Percentiles rank a stretch among this genome's conserved stretches.
Evolutionary conservation across 345 rosid species (phyloP).

Genomic region (Citrus unshiu): DNA sequence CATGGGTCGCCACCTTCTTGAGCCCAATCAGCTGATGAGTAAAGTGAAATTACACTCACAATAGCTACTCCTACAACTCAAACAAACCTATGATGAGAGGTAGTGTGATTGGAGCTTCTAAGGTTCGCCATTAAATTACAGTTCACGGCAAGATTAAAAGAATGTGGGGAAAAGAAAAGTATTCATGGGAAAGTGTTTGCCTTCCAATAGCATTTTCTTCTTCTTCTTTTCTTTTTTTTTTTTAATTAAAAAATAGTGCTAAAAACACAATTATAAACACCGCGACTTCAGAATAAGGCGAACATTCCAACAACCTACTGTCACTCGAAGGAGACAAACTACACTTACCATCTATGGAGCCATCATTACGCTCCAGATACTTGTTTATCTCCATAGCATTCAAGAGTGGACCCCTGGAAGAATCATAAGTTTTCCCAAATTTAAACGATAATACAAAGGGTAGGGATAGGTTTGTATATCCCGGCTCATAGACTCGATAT

Average conservation of each 20-base stretch:
- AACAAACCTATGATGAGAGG: slow-evolving; percentile 13
- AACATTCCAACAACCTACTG: not conserved
- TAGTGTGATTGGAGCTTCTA: slow-evolving; percentile 1
- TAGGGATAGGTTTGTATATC: slow-evolving; percentile 64
- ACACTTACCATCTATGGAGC: slow-evolving; percentile 73
- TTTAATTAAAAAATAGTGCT: not conserved
- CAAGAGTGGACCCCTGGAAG: slow-evolving; percentile 84
- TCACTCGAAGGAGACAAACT: slow-evolving; percentile 8
- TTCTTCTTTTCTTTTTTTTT: not conserved
- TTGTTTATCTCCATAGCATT: slow-evolving; percentile 91
- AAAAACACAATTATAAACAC: not conserved
- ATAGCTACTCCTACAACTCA: slow-evolving; percentile 59
- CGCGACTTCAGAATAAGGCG: not conserved
- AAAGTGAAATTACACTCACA: slow-evolving; percentile 42
- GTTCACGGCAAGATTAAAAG: not conserved
- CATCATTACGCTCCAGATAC: slow-evolving; percentile 68
- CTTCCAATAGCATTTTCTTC: not conserved
- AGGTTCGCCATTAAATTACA: not conserved
- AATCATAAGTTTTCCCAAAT: slow-evolving; percentile 77
- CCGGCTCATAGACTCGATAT: slow-evolving; percentile 79
- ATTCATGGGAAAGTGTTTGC: not conserved
- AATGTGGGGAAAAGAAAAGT: not conserved
- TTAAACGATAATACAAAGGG: slow-evolving; percentile 84
- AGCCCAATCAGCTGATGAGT: slow-evolving; percentile 71
- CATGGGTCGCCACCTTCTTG: slow-evolving; percentile 98